Conservation (phyloP, 1,284 basidiomycete species). For the Puccinia triticina region DNA sequence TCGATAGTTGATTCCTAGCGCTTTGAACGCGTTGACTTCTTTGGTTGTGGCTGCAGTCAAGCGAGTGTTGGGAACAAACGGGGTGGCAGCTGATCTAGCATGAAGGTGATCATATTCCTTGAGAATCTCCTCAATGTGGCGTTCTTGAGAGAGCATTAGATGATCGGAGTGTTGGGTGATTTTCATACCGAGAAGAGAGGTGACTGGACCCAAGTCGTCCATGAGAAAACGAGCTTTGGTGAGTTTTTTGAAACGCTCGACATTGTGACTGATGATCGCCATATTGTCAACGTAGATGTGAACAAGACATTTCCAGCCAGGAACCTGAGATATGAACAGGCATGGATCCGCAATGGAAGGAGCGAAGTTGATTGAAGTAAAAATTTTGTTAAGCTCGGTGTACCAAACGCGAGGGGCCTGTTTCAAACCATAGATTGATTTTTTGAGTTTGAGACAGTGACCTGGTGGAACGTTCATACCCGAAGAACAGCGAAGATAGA, state of each 20-base stretch:
- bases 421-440: slow-evolving; percentile 24
- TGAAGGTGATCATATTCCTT: background rate
- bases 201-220: background rate
- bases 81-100: no score
- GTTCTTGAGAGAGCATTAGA: background rate
- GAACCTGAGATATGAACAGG: background rate
- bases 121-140: background rate
- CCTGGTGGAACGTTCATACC: background rate
- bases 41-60: no score
- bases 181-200: no score
- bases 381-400: background rate
- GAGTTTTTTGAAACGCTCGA: background rate
- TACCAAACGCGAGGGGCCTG: slow-evolving; percentile 20
- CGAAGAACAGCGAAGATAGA: background rate
- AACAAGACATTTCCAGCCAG: background rate
- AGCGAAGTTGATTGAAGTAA: background rate
- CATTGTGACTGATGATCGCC: slow-evolving; percentile 1
- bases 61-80: no score
- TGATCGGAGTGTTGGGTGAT: background rate
- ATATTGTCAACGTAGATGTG: slow-evolving; percentile 23
- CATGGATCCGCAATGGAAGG: slow-evolving; percentile 3
- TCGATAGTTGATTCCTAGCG: no score
- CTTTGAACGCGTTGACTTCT: no score
- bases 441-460: background rate
- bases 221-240: no score